Percentiles rank a stretch among this genome's conserved stretches.
phyloP scores from a whole-genome alignment of 208 protist species.

The Leishmania arabica region DNA sequence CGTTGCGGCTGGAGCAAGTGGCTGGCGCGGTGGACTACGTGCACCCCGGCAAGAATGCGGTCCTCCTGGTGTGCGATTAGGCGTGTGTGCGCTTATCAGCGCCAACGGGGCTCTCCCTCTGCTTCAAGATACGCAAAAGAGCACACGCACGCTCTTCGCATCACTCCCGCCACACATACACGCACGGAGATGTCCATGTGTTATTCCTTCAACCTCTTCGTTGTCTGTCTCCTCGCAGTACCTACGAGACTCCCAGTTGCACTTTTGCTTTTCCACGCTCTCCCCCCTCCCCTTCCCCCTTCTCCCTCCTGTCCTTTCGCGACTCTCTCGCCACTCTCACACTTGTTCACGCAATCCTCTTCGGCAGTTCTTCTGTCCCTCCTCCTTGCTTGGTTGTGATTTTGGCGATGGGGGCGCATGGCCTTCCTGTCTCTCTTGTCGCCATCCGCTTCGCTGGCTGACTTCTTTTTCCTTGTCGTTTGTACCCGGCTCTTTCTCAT shows the following conservation, averaged over 20 bases:
- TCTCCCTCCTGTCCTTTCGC: background rate
- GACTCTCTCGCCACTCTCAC: background rate
- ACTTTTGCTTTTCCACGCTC: background rate
- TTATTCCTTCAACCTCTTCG: background rate
- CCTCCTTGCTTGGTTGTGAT: background rate
- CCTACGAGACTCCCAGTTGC: background rate
- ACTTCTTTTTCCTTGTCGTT: background rate
- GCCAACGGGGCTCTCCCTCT: background rate
- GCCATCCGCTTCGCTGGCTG: background rate
- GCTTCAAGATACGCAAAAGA: background rate
- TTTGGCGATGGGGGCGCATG: background rate
- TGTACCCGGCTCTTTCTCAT: background rate
- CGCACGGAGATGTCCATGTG: slow-evolving; percentile 3
- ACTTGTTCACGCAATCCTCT: background rate
- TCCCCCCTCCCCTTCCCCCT: background rate
- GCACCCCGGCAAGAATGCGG: slow-evolving; percentile 35
- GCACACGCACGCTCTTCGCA: background rate
- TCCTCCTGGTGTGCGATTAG: background rate
- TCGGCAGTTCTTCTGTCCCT: background rate
- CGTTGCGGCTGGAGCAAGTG: slow-evolving; percentile 35
- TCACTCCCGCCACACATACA: background rate
- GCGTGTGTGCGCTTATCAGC: background rate
- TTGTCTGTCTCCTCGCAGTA: background rate
- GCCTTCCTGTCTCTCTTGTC: background rate
- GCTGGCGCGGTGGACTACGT: slow-evolving; percentile 38